These are phyloP conservation scores for Auxenochlorella protothecoides DNA, from an alignment of 139 green algal species.

Conservation along the genomic window DNA sequence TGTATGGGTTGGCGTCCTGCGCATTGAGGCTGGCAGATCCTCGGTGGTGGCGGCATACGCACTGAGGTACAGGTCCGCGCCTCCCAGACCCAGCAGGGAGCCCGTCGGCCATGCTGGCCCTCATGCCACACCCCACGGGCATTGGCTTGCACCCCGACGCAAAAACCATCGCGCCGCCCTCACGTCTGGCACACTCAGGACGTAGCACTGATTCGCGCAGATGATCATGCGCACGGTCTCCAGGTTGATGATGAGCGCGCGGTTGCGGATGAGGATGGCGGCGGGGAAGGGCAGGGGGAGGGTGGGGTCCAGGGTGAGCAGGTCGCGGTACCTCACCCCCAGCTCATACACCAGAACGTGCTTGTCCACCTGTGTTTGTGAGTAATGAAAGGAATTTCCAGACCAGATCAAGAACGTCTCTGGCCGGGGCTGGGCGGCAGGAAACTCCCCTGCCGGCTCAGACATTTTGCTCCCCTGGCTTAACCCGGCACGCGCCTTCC, in stretches of 20 bases:
- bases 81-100: too few relatives aligned
- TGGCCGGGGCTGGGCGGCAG: too few relatives aligned
- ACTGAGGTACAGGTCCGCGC: too few relatives aligned
- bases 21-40: neutral
- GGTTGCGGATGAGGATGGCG: slow-evolving; percentile 18
- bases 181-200: slow-evolving; percentile 9
- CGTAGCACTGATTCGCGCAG: slow-evolving; percentile 21
- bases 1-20: slow-evolving; percentile 1
- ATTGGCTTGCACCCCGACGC: too few relatives aligned
- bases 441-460: too few relatives aligned
- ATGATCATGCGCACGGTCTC: slow-evolving; percentile 18
- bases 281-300: slow-evolving; percentile 13
- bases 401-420: too few relatives aligned
- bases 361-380: slow-evolving; percentile 12
- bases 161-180: neutral
- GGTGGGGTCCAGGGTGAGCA: slow-evolving; percentile 20
- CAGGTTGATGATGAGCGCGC: slow-evolving; percentile 24
- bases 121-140: too few relatives aligned
- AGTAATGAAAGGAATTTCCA: too few relatives aligned
- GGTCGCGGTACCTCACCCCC: slow-evolving; percentile 22
- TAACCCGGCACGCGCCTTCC: too few relatives aligned
- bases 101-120: too few relatives aligned
- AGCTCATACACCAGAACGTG: slow-evolving; percentile 2
- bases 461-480: too few relatives aligned
- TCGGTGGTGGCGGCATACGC: too few relatives aligned